A percentile compares a stretch with the other conserved stretches of the same genome.
Evolutionary conservation across 495 filamentous ascomycete species (phyloP).

Genomic region (Lasiosphaeria miniovina): DNA sequence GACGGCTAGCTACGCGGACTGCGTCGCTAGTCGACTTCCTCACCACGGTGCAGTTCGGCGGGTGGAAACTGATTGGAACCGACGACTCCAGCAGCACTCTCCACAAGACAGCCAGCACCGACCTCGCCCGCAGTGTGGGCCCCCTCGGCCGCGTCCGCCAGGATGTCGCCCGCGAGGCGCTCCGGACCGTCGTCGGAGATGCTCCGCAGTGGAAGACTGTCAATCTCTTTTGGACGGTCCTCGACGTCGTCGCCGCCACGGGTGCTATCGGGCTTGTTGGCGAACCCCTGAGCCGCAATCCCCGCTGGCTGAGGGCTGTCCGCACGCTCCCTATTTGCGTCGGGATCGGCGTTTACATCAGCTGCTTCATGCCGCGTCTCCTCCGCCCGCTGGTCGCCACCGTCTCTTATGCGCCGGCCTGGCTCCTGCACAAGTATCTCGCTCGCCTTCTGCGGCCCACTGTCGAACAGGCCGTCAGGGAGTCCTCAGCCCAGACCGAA

Average conservation of each 20-base stretch:
- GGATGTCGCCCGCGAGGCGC: background rate
- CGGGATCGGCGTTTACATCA: slow-evolving; percentile 14
- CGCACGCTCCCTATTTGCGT: slow-evolving; percentile 5
- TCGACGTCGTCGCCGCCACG: slow-evolving; percentile 6
- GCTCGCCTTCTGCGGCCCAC: slow-evolving; percentile 7
- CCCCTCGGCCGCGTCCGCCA: slow-evolving; percentile 2
- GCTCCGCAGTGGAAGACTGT: slow-evolving; percentile 6
- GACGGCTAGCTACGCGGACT: background rate
- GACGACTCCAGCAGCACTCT: slow-evolving; percentile 12
- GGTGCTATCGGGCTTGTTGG: slow-evolving; percentile 10
- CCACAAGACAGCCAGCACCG: slow-evolving; percentile 11
- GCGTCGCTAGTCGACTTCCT: slow-evolving; percentile 13
- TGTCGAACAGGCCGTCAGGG: slow-evolving; percentile 2
- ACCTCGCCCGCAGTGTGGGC: slow-evolving; percentile 6
- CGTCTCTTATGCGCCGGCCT: slow-evolving; percentile 6
- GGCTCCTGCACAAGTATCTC: slow-evolving; percentile 6
- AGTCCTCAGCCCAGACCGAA: background rate
- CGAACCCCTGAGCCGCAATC: slow-evolving; percentile 8
- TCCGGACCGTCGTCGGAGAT: background rate
- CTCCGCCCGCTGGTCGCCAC: slow-evolving; percentile 1
- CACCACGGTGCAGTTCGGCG: slow-evolving; percentile 11
- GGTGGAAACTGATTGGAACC: slow-evolving; percentile 10
- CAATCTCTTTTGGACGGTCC: slow-evolving; percentile 8
- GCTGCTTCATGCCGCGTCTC: slow-evolving; percentile 11
- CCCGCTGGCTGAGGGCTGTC: slow-evolving; percentile 6